phyloP scores from a whole-genome alignment of 108 stramenopile genomes.

The Chaetoceros tenuissimus region DNA sequence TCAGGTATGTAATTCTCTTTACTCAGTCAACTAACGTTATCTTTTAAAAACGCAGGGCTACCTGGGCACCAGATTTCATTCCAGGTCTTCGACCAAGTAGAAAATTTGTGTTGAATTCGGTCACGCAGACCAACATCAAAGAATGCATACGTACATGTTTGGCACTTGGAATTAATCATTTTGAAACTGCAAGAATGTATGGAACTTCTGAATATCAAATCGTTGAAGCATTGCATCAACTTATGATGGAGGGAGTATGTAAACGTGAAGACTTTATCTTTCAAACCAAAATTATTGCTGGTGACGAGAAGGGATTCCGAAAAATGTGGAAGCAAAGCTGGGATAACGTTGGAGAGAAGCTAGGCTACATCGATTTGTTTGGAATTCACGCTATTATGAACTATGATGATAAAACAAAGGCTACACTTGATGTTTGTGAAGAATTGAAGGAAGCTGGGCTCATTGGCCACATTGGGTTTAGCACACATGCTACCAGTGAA shows the following conservation, averaged over 20 bases:
- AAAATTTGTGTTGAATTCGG: constrained; percentile 21
- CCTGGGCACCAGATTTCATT: constrained; percentile 49
- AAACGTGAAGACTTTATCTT: constrained; percentile 54
- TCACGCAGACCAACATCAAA: constrained; percentile 37
- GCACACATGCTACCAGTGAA: constrained; percentile 60
- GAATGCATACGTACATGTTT: constrained; percentile 34
- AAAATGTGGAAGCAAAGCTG: constrained; percentile 41
- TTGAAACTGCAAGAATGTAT: constrained; percentile 71
- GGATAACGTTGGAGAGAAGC: constrained; percentile 21
- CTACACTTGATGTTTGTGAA: neutral
- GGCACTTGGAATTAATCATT: constrained; percentile 60
- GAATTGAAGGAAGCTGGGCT: constrained; percentile 35
- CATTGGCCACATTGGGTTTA: constrained; percentile 64
- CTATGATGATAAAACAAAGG: neutral
- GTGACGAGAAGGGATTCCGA: constrained; percentile 25
- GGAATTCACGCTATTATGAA: constrained; percentile 47
- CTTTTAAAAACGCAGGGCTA: constrained; percentile 25
- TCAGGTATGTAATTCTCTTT: too few relatives aligned
- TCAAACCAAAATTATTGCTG: constrained; percentile 58
- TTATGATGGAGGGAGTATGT: constrained; percentile 37
- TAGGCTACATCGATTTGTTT: constrained; percentile 63
- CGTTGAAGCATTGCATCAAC: constrained; percentile 22
- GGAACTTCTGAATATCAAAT: constrained; percentile 52
- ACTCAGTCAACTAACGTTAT: constrained; percentile 1
- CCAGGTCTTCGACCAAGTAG: constrained; percentile 28